A percentile compares a stretch with the other conserved stretches of the same genome.
These are phyloP conservation scores for Porcisia deanei DNA, from an alignment of 208 protist genomes.

Conservation along the genomic window DNA sequence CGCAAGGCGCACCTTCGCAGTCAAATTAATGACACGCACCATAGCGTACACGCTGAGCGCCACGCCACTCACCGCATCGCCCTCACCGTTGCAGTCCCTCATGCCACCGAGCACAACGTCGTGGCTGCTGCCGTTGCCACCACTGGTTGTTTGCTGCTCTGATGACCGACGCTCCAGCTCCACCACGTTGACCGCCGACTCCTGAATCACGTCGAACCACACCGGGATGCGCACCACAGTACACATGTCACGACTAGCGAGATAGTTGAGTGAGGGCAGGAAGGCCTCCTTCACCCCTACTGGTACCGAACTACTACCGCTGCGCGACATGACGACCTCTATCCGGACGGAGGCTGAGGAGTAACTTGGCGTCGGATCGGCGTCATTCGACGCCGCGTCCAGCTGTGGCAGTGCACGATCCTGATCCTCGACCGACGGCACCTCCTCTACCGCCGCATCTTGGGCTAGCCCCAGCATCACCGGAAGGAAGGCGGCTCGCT, in stretches of 20 bases:
- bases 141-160: background rate
- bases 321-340: slow-evolving; percentile 35
- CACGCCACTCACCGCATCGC: slow-evolving; percentile 4
- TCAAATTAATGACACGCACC: slow-evolving; percentile 74
- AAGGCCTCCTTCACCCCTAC: slow-evolving; percentile 38
- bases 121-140: background rate
- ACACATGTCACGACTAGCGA: slow-evolving; percentile 49
- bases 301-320: slow-evolving; percentile 6
- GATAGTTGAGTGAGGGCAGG: slow-evolving; percentile 40
- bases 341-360: slow-evolving; percentile 33
- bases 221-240: slow-evolving; percentile 47
- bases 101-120: background rate
- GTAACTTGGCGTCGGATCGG: slow-evolving; percentile 17
- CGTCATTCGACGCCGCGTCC: slow-evolving; percentile 18
- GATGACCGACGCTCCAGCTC: slow-evolving; percentile 7
- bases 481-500: slow-evolving; percentile 47
- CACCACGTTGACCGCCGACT: slow-evolving; percentile 9
- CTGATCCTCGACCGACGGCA: slow-evolving; percentile 23
- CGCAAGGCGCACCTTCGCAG: slow-evolving; percentile 42
- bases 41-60: slow-evolving; percentile 49
- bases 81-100: background rate
- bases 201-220: slow-evolving; percentile 20
- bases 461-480: slow-evolving; percentile 57
- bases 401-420: slow-evolving; percentile 13
- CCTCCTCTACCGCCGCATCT: slow-evolving; percentile 27